Evolutionary conservation across 2,329 filamentous ascomycete species (phyloP), one percentile per base, ranked within the genome.

Genomic region (Fusarium sp.): DNA sequence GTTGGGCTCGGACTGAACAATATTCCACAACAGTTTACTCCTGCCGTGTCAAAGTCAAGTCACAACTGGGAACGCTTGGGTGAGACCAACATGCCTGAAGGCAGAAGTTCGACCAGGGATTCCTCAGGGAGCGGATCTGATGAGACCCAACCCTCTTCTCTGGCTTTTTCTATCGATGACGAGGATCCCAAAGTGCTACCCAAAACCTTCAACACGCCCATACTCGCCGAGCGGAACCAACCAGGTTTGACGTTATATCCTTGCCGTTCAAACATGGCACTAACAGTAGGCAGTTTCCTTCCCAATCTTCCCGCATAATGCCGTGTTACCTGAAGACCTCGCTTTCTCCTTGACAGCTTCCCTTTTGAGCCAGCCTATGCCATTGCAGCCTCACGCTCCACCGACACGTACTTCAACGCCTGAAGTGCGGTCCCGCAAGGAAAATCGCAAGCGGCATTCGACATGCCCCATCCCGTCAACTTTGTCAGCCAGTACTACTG

Each of bases 341-440:
- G 82, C 84, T 6, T 81, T 81, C 7, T 82, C 84, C n/a, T 79
- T 88, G 61, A 85, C 85, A 0, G 82, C 85, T 64, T 87, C 87
- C 1, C 77, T 89, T 42, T 80, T 89, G 31, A 87, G 86, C 58
- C 87, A 88, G 62, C 84, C 86, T 13, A 78, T 83, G 34, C 82
- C 84, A 0, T 75, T 84, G 4, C 80, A 83, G 5, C 67, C 80
- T 6, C 81, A 81, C 16, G 74, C 79, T 11, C 72, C 80, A 18
- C 76, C 73, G n/a, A 77, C 80, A 50, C 67, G 75, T 4, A 68
- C 79, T 1, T 82, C 83, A 2, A 79, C 82, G 7, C 72, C 78
- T 10, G 83, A 87, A 63, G 67, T 86, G 22, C 84, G 82, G 59
- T 85, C 85, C 6, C 82, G 84, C 40, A 88, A 88, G 63, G 86